Evolutionary conservation across 139 green algal genomes (phyloP).

Genomic region (Chlamydomonas sp.): DNA sequence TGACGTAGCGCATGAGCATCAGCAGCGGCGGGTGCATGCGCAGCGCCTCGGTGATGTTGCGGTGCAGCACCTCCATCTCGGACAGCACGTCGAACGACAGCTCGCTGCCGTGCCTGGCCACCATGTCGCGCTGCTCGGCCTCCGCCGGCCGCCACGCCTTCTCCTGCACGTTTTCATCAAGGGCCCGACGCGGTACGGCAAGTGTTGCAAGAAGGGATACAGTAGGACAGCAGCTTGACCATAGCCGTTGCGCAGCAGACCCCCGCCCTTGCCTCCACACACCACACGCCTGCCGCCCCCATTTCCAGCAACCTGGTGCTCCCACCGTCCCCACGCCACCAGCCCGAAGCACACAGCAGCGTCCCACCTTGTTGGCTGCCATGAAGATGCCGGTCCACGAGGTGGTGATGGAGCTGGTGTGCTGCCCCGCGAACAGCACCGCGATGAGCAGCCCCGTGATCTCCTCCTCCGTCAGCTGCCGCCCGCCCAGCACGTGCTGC

Average conservation of each 20-base stretch:
- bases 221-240: no score
- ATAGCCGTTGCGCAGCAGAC: no score
- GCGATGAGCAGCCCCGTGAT: conserved; percentile 98
- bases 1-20: conserved; percentile 93
- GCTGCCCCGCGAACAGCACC: conserved; percentile 96
- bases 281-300: background rate
- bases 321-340: background rate
- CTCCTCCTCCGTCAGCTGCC: conserved; percentile 88
- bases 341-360: background rate
- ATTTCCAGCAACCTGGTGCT: background rate
- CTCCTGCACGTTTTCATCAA: background rate
- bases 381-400: conserved; percentile 91
- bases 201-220: background rate
- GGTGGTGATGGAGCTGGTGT: conserved; percentile 96
- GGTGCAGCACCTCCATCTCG: conserved; percentile 93
- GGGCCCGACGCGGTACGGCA: background rate
- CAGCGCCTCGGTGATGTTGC: conserved; percentile 89
- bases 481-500: conserved; percentile 80
- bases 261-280: no score
- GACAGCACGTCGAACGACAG: conserved; percentile 87
- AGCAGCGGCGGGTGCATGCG: conserved; percentile 96
- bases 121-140: conserved; percentile 82
- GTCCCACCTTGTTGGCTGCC: conserved; percentile 48
- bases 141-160: conserved; percentile 51
- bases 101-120: conserved; percentile 76